Evolutionary conservation across 2,329 filamentous ascomycete species (phyloP).

Genomic region (Knufia fluminis): DNA sequence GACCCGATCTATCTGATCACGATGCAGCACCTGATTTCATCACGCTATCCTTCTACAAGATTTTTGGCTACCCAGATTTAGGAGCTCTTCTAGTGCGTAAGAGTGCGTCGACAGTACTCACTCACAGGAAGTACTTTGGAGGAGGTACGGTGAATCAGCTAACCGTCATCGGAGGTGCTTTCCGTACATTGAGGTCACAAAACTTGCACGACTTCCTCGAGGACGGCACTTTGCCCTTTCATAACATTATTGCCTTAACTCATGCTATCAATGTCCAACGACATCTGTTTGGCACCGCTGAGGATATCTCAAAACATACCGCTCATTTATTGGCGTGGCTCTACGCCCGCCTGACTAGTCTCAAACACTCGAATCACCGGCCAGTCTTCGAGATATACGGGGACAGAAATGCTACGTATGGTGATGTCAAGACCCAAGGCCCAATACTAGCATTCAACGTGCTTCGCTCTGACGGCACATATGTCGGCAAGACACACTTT

Average conservation of each 20-base stretch:
- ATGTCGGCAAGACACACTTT: conserved; percentile 50
- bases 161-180: conserved; percentile 61
- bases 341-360: conserved; percentile 38
- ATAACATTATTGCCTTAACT: conserved; percentile 75
- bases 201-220: conserved; percentile 57
- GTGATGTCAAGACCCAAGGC: conserved; percentile 51
- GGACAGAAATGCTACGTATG: conserved; percentile 41
- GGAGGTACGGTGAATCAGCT: conserved; percentile 73
- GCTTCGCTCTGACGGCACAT: conserved; percentile 41
- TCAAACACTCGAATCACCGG: conserved; percentile 47
- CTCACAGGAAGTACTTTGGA: conserved; percentile 58
- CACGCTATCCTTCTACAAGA: conserved; percentile 55
- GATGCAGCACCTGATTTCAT: conserved; percentile 53
- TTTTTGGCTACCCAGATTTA: conserved; percentile 57
- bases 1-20: conserved; percentile 45
- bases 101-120: conserved; percentile 51
- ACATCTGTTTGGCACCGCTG: conserved; percentile 61
- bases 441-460: conserved; percentile 62
- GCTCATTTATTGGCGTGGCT: conserved; percentile 53
- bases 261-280: conserved; percentile 61
- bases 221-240: conserved; percentile 71
- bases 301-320: conserved; percentile 60
- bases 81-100: conserved; percentile 51
- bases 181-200: conserved; percentile 66
- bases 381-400: conserved; percentile 48